A percentile compares a stretch with the other conserved stretches of the same genome.
phyloP scores from a whole-genome alignment of 306 rosid species.

The Carpinus viminea region DNA sequence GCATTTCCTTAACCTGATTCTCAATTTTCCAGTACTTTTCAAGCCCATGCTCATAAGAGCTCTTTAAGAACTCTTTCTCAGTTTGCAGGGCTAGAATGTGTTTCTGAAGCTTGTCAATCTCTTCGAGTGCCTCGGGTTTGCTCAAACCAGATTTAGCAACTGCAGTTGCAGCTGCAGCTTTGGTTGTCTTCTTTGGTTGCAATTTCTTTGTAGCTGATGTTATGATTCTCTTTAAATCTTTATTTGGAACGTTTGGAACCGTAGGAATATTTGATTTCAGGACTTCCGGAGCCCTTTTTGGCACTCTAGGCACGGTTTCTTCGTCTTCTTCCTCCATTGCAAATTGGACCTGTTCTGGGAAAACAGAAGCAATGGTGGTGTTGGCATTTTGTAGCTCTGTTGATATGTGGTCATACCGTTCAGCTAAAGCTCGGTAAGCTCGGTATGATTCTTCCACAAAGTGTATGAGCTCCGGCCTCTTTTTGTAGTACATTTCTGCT shows the following conservation, averaged over 20 bases:
- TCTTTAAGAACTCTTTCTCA: slow-evolving; percentile 84
- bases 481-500: slow-evolving; percentile 96
- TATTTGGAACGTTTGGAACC: slow-evolving; percentile 63
- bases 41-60: slow-evolving; percentile 65
- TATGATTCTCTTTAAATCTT: slow-evolving; percentile 50
- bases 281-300: slow-evolving; percentile 44
- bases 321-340: slow-evolving; percentile 90
- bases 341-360: slow-evolving; percentile 85
- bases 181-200: slow-evolving; percentile 34
- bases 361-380: slow-evolving; percentile 85
- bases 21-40: slow-evolving; percentile 76
- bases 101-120: slow-evolving; percentile 82
- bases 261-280: slow-evolving; percentile 48
- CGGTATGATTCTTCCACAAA: slow-evolving; percentile 84
- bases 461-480: slow-evolving; percentile 81
- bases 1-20: slow-evolving; percentile 66
- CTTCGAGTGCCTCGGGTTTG: slow-evolving; percentile 61
- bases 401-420: slow-evolving; percentile 90
- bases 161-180: slow-evolving; percentile 12
- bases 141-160: slow-evolving; percentile 74
- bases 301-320: slow-evolving; percentile 36
- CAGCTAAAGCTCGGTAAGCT: slow-evolving; percentile 90
- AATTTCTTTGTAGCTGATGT: slow-evolving; percentile 50
- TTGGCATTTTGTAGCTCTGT: slow-evolving; percentile 96
- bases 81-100: slow-evolving; percentile 79